These are phyloP conservation scores for Botrytis sinoallii DNA, from an alignment of 2,329 filamentous ascomycete genomes.

Conservation along the genomic window DNA sequence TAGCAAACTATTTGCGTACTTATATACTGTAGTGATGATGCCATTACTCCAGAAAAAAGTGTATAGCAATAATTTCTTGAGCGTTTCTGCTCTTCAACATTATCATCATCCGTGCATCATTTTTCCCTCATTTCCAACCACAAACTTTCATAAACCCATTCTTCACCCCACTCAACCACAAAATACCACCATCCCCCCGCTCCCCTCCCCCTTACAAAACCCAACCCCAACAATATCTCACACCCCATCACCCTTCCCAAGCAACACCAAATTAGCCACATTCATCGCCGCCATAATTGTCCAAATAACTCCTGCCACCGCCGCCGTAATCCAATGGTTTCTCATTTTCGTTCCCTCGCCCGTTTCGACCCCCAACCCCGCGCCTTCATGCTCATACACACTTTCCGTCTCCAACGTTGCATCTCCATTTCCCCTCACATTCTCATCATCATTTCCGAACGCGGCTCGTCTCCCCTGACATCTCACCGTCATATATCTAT, in stretches of 20 bases:
- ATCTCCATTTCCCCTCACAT: not conserved
- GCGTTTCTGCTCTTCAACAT: not conserved
- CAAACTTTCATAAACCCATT: rapidly evolving
- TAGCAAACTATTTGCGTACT: not conserved
- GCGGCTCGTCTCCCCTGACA: not conserved
- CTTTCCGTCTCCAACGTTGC: constrained; percentile 6
- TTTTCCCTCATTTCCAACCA: no score
- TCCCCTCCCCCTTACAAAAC: not conserved
- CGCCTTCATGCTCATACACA: not conserved
- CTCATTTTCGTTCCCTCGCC: constrained; percentile 52
- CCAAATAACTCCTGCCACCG: constrained; percentile 69
- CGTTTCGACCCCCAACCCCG: constrained; percentile 26
- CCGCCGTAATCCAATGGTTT: constrained; percentile 64
- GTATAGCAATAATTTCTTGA: not conserved
- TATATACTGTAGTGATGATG: not conserved
- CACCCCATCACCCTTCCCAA: constrained; percentile 44
- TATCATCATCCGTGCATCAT: not conserved
- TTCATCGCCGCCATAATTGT: constrained; percentile 69
- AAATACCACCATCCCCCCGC: not conserved
- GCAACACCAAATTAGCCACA: constrained; percentile 68
- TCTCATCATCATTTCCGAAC: constrained; percentile 3
- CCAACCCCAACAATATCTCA: not conserved
- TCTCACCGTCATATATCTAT: constrained; percentile 68
- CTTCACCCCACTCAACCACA: not conserved
- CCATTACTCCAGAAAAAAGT: not conserved